Evolutionary conservation across 2,329 filamentous ascomycete species (phyloP), one percentile per base, ranked within the genome.

Genomic region (Clathrospora elynae): DNA sequence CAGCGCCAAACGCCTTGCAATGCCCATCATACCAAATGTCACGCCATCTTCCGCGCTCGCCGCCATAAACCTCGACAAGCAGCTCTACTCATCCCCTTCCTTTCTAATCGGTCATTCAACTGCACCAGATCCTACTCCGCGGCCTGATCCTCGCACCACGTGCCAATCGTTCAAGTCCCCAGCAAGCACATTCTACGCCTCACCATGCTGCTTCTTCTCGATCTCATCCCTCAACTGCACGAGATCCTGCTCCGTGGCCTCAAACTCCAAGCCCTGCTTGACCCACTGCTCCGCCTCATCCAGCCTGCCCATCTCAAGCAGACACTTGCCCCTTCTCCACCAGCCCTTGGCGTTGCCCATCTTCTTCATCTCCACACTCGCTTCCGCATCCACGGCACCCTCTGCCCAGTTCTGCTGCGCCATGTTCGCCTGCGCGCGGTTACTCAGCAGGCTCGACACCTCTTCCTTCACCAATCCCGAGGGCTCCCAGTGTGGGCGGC

Each of bases 291-390:
- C 78, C 1, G 91, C 90, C 81, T 97, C 92, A 41, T 88, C 84
- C 62, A 88, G 73, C 48, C 92, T 73, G 1, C 87, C 87, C 93
- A 97, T 97, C 82, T 99, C 93, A 55, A 86, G 73, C 65, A 97
- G 72, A 66, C 90, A 95, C 74, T 84, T 84, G 7, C 88, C 93
- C 49, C 88, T 78, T 49, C 93, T 79, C 86, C 90, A 96, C 90
- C 92, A 97, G 0, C 85, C 91, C 82, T 97, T 97, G 1, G 88
- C 84, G 70, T 99, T 97, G 25, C 87, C 90, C 28, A 86, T 80
- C 55, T 84, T 82, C 78, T 92, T 91, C 51, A 89, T 85, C 77
- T 96, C 91, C 29, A 96, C 86, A 67, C 88, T 93, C 19, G 84
- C 82, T 75, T 95, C 87, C 3, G 90, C 91, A 72, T 99, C 93